Conservation (phyloP, 1,139 yeast genomes). For the Geotrichum candidum region DNA sequence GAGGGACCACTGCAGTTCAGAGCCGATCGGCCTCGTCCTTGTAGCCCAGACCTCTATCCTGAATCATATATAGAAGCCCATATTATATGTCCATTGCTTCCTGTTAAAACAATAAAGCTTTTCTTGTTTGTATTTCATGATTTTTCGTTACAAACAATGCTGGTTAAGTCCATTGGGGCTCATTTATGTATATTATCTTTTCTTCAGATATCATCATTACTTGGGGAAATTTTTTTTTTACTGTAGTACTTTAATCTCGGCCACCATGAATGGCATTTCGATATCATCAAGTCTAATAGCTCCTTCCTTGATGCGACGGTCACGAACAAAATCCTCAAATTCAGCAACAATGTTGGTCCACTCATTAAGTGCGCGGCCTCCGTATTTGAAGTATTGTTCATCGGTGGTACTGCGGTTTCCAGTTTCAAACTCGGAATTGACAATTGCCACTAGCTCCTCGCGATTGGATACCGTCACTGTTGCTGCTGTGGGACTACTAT, state of each 20-base stretch:
- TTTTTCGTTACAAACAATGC: background rate
- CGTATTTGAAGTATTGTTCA: constrained; percentile 36
- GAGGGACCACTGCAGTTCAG: background rate
- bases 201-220: background rate
- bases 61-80: too few relatives aligned
- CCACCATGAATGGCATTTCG: background rate
- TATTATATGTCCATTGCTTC: too few relatives aligned
- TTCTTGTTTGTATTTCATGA: background rate
- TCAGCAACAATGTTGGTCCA: constrained; percentile 54
- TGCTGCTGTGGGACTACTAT: background rate
- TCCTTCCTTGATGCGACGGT: background rate
- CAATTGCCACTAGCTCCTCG: constrained; percentile 16
- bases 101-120: background rate
- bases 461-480: background rate
- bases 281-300: background rate
- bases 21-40: background rate
- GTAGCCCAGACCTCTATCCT: background rate
- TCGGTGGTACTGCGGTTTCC: constrained; percentile 19
- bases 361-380: constrained; percentile 64
- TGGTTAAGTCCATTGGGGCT: background rate
- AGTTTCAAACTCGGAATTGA: constrained; percentile 11
- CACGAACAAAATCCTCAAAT: constrained; percentile 41
- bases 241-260: background rate
- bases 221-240: background rate
- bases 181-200: background rate